Evolutionary conservation across 139 green algal genomes (phyloP), one percentile per base, ranked within the genome.

Genomic region (Chlorella vulgaris): DNA sequence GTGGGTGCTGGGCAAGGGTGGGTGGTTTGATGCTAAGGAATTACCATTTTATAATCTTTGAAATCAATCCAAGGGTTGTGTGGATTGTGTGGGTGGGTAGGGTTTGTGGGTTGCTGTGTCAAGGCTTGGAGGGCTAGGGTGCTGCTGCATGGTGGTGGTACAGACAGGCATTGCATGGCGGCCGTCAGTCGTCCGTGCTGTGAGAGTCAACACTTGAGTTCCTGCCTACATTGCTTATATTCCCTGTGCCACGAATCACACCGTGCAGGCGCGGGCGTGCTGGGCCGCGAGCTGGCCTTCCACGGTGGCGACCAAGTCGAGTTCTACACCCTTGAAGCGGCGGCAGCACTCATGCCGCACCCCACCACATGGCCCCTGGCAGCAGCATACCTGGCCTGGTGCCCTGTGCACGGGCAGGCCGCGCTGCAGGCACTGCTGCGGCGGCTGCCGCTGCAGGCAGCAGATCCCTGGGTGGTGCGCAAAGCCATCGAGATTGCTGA

Each of bases 351-450:
- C 31, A 39, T 77, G 63, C 82, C 82, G 0, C 77, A 86, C 73
- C 69, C 78, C 0, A 24, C 80, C 31, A 92, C 85, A 4, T 91
- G 88, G 88, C 68, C 81, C 68, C 51, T 92, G 61, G 89, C 88
- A 6, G 88, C 85, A 13, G 77, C 76, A 40, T 95, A 95, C 81
- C 83, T 95, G 81, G 83, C 89, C 21, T 94, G 85, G 83, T 95
- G 91, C 86, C 87, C 89, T n/a, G 33, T 50, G 10, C 85, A 95
- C 77, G 91, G 91, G 0, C 86, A 79, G 18, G 85, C 75, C 29
- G 87, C 86, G 36, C 80, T 92, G 70, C 85, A 94, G 58, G 65
- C 76, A 7, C 68, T 95, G 43, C 61, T 95, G 47, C 74, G 86
- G 36, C 69, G 55, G 6, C 80, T 93, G 80, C 91, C 89, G 33